phyloP scores from a whole-genome alignment of 2,329 filamentous ascomycete genomes.

The Cadophora gregata region DNA sequence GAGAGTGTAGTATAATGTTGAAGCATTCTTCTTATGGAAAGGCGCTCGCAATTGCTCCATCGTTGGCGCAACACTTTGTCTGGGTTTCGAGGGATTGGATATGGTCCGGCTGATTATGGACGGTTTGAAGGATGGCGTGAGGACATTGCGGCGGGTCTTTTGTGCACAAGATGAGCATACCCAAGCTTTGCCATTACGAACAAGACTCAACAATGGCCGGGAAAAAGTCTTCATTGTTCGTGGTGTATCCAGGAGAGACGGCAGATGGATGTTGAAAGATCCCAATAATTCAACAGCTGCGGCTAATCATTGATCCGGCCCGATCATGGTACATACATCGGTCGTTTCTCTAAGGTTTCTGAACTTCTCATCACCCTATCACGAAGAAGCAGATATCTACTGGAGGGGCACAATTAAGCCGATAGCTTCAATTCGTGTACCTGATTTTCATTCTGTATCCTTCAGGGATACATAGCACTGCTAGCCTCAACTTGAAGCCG shows the following conservation, averaged over 20 bases:
- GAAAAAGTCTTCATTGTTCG: conserved; percentile 37
- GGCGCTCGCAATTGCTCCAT: conserved; percentile 70
- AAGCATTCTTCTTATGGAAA: conserved; percentile 71
- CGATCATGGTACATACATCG: neutral
- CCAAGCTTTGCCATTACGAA: conserved; percentile 39
- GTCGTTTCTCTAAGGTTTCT: too few species aligned
- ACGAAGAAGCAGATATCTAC: too few species aligned
- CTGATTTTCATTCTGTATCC: too few species aligned
- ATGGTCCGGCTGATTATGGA: conserved; percentile 35
- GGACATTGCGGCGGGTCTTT: conserved; percentile 22
- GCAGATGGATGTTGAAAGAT: conserved; percentile 24
- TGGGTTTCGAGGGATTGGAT: conserved; percentile 39
- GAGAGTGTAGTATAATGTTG: conserved; percentile 74
- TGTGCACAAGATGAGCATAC: conserved; percentile 42
- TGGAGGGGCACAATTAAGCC: too few species aligned
- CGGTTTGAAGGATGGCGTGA: conserved; percentile 36
- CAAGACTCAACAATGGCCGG: conserved; percentile 33
- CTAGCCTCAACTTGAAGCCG: neutral
- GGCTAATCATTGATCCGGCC: conserved; percentile 31
- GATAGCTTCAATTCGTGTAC: too few species aligned
- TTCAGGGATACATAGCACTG: too few species aligned
- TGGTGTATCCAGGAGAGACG: conserved; percentile 3
- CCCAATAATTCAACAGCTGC: conserved; percentile 18
- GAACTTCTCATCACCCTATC: too few species aligned
- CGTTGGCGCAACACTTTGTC: conserved; percentile 50